Conservation (phyloP, 2,329 filamentous ascomycete genomes). For the Colletotrichum acutatum region DNA sequence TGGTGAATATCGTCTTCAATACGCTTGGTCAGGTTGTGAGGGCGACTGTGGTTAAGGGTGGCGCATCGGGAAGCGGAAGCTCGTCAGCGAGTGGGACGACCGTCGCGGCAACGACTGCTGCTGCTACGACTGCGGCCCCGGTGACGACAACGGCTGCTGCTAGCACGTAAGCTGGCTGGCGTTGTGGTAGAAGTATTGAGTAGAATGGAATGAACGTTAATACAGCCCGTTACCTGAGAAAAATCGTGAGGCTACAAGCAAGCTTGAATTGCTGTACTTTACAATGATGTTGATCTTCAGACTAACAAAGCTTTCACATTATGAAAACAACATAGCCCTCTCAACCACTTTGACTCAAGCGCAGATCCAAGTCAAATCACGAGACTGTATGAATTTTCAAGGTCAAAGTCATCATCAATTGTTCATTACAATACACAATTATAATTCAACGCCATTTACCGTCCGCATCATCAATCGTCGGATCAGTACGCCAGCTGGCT, state of each 20-base stretch:
- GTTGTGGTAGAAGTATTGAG: not conserved
- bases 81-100: constrained; percentile 24
- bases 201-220: not conserved
- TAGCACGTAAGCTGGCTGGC: not conserved
- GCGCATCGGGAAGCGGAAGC: constrained; percentile 8
- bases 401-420: not conserved
- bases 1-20: constrained; percentile 68
- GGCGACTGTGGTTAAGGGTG: constrained; percentile 49
- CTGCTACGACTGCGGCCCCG: constrained; percentile 5
- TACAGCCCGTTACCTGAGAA: not conserved
- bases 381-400: not conserved
- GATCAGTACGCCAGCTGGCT: constrained; percentile 75
- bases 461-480: no score
- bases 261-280: not conserved
- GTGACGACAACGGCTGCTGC: constrained; percentile 12
- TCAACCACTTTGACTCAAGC: not conserved
- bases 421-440: not conserved
- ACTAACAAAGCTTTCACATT: not conserved
- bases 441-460: not conserved
- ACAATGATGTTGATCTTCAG: not conserved
- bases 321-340: no score
- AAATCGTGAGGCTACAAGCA: not conserved
- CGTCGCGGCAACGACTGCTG: constrained; percentile 18
- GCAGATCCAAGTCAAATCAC: not conserved
- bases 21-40: constrained; percentile 64